A percentile compares a stretch with the other conserved stretches of the same genome.
Evolutionary conservation across 2,329 filamentous ascomycete genomes (phyloP).

Genomic region (Aspergillus neoniger): DNA sequence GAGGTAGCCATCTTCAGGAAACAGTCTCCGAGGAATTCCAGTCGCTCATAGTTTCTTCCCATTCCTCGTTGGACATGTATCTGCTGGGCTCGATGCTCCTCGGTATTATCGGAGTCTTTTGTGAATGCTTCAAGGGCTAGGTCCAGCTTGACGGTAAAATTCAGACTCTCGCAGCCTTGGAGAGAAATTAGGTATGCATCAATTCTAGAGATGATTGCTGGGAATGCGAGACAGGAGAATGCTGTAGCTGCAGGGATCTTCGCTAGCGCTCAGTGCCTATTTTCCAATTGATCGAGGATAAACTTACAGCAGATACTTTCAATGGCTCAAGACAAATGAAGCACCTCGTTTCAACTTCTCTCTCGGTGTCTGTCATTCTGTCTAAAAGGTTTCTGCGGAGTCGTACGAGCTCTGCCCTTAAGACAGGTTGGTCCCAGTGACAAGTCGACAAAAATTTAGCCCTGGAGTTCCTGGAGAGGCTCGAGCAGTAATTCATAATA

Average conservation of each 20-base stretch:
- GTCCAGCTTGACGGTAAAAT: slow-evolving; percentile 63
- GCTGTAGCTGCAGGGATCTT: slow-evolving; percentile 71
- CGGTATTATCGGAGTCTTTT: slow-evolving; percentile 84
- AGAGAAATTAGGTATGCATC: slow-evolving; percentile 78
- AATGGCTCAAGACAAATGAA: slow-evolving; percentile 78
- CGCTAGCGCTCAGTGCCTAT: slow-evolving; percentile 18
- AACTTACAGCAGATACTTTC: slow-evolving; percentile 70
- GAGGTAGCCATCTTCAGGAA: slow-evolving; percentile 96
- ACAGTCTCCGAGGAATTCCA: slow-evolving; percentile 90
- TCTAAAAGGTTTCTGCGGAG: slow-evolving; percentile 84
- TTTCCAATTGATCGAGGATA: neutral
- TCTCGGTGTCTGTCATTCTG: slow-evolving; percentile 57
- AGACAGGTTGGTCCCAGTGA: slow-evolving; percentile 74
- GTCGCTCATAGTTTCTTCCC: slow-evolving; percentile 90
- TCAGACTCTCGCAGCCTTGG: slow-evolving; percentile 70
- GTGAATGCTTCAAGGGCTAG: slow-evolving; percentile 87
- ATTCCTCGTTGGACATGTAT: slow-evolving; percentile 79
- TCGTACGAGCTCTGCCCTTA: slow-evolving; percentile 71
- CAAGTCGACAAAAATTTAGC: slow-evolving; percentile 51
- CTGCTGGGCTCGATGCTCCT: slow-evolving; percentile 68
- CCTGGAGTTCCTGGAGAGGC: slow-evolving; percentile 66
- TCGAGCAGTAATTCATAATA: slow-evolving; percentile 83
- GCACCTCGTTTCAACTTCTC: slow-evolving; percentile 53
- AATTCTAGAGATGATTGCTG: slow-evolving; percentile 79
- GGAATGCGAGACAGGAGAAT: slow-evolving; percentile 72